Evolutionary conservation across 306 rosid genomes (phyloP).

Genomic region (Castanea sativa): DNA sequence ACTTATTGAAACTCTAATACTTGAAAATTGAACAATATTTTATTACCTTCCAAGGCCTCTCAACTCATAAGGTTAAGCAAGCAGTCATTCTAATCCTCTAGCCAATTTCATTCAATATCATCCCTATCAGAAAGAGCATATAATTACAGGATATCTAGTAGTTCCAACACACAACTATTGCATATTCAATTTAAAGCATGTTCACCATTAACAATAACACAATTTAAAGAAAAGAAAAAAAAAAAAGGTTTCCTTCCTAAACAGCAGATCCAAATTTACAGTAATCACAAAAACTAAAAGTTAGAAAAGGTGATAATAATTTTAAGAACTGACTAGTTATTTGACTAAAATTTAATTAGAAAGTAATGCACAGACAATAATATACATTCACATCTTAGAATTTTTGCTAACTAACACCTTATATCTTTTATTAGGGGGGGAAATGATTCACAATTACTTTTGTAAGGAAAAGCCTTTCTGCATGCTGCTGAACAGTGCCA

Average conservation of each 20-base stretch:
- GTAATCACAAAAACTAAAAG: not conserved
- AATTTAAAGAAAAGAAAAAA: not conserved
- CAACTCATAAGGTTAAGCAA: slow-evolving; percentile 1
- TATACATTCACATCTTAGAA: not conserved
- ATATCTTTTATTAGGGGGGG: not conserved
- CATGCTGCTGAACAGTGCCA: slow-evolving; percentile 94
- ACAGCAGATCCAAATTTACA: not conserved
- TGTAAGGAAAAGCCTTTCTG: slow-evolving; percentile 93
- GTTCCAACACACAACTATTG: not conserved
- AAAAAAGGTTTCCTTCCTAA: not conserved
- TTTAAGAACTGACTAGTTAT: not conserved
- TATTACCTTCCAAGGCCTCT: not conserved
- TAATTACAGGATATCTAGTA: not conserved
- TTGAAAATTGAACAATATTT: not conserved
- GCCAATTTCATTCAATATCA: not conserved
- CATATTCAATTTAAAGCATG: not conserved
- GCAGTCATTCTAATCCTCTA: slow-evolving; percentile 1
- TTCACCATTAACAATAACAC: not conserved
- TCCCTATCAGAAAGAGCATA: not conserved
- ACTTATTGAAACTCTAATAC: not conserved
- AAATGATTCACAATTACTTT: slow-evolving; percentile 46
- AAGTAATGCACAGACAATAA: not conserved
- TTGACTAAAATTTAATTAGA: not conserved
- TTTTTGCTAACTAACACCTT: not conserved
- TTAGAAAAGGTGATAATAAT: not conserved